These are phyloP conservation scores for Amphicarpaea edgeworthii DNA, from an alignment of 306 rosid species.

Conservation along the genomic window DNA sequence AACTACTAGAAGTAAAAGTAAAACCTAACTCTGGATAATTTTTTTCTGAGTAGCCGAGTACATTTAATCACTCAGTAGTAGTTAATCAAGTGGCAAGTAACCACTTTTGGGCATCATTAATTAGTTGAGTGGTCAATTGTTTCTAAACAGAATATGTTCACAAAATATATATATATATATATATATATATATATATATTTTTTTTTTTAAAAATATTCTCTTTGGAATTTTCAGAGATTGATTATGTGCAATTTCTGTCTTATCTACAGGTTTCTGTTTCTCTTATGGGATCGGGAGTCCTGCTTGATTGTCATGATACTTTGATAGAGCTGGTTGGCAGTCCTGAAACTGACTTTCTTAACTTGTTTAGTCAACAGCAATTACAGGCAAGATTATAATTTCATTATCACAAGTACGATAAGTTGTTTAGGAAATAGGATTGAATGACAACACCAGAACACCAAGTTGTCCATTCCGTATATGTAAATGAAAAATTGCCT, in stretches of 20 bases:
- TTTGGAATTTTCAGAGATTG: conserved; percentile 7
- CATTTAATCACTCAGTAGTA: conserved; percentile 11
- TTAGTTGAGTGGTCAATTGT: conserved; percentile 25
- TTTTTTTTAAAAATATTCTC: neutral
- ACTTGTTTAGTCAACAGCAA: conserved; percentile 94
- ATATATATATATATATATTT: too few relatives aligned
- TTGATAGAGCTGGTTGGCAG: conserved; percentile 81
- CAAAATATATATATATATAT: too few relatives aligned
- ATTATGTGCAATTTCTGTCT: conserved; percentile 32
- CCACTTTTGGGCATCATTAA: conserved; percentile 9
- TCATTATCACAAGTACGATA: conserved; percentile 22
- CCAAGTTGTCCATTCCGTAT: conserved; percentile 1
- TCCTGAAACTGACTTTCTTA: conserved; percentile 69
- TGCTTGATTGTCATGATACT: conserved; percentile 74
- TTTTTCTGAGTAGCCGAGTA: neutral
- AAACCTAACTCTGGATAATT: neutral
- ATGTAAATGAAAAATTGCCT: neutral
- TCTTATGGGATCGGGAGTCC: conserved; percentile 70
- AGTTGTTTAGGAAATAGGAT: conserved; percentile 9
- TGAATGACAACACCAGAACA: conserved; percentile 25
- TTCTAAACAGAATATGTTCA: conserved; percentile 20
- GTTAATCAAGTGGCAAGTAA: conserved; percentile 9
- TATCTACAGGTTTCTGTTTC: conserved; percentile 80
- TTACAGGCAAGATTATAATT: conserved; percentile 67
- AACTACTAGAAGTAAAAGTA: neutral